A percentile compares a stretch with the other conserved stretches of the same genome.
phyloP scores from a whole-genome alignment of 768 basidiomycete species.

The Boletus barrowsii region DNA sequence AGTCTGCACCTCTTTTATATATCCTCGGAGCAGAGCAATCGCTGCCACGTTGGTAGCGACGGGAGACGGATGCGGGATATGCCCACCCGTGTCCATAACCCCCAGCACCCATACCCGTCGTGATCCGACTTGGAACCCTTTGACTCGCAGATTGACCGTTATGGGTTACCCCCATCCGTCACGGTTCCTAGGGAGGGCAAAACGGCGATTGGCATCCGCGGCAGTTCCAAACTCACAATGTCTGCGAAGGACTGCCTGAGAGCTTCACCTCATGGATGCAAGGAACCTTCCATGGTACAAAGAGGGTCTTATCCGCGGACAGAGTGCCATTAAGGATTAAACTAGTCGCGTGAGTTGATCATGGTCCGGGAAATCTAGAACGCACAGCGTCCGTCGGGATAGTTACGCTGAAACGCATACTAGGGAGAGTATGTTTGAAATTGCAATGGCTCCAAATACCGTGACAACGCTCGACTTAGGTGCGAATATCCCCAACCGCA shows the following conservation, averaged over 20 bases:
- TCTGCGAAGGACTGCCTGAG: background rate
- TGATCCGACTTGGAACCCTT: background rate
- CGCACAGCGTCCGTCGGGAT: background rate
- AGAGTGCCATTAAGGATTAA: background rate
- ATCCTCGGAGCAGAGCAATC: background rate
- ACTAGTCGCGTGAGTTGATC: background rate
- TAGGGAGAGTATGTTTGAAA: background rate
- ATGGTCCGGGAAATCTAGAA: background rate
- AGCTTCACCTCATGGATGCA: slow-evolving; percentile 1
- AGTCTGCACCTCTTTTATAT: slow-evolving; percentile 18
- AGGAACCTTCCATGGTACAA: background rate
- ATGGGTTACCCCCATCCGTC: background rate
- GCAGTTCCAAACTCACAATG: background rate
- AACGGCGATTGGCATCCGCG: background rate
- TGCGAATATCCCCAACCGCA: background rate
- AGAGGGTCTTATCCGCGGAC: slow-evolving; percentile 18
- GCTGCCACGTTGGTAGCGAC: slow-evolving; percentile 2
- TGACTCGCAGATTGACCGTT: background rate
- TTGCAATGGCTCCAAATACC: background rate
- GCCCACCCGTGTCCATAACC: background rate
- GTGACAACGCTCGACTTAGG: background rate
- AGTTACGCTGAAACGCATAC: background rate
- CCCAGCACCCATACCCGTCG: slow-evolving; percentile 1
- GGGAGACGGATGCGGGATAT: background rate
- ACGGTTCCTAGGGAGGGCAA: background rate